Base-by-base conservation (phyloP, 441 rosid species). In the Populus hybrid region DNA sequence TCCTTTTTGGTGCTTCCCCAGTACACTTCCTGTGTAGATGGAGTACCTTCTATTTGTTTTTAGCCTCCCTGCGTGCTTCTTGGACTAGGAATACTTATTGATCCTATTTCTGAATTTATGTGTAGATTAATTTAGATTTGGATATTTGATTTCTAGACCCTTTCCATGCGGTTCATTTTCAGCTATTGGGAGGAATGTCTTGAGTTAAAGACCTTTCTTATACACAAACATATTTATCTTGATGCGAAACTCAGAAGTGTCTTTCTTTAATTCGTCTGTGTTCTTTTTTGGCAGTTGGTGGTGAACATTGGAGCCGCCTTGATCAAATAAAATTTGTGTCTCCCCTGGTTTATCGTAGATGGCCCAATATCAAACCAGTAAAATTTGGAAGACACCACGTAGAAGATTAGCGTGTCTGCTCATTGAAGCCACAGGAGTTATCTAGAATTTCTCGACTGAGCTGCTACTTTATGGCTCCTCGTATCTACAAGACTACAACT, bases 221-320 rank as follows among this genome's bases (percentile, higher is more conserved):
- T 46, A 6, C 7, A 3, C 9, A 7, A 26, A 53, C 21, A 53
- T 53, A 53, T 18, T 18, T 46, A 26, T 19, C 12, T 16, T 9
- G 32, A 42, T 38, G 7, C 21, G 2, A 71, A 50, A 71, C 6
- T 50, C 9, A 28, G 7, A 57, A 34, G 57, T 30, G 21, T 67
- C 18, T 26, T 79, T 46, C 35, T 57, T 69, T 71, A 36, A 72
- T 63, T 73, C 30, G 19, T 23, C 68, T 69, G n/a, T 26, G 14
- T 50, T 68, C 11, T 30, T 32, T 40, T 76, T 75, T 67, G 67
- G 69, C 83, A 78, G 82, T 79, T 42, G 11, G 69, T 69, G 35
- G 70, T 12, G 8, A 61, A 67, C 65, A 42, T 70, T 65, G 75
- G 57, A 34, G 72, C 72, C 66, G 78, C 42, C 65, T 65, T 12